Conservation (phyloP, 108 stramenopile genomes). For the Mediolabrus comicus region DNA sequence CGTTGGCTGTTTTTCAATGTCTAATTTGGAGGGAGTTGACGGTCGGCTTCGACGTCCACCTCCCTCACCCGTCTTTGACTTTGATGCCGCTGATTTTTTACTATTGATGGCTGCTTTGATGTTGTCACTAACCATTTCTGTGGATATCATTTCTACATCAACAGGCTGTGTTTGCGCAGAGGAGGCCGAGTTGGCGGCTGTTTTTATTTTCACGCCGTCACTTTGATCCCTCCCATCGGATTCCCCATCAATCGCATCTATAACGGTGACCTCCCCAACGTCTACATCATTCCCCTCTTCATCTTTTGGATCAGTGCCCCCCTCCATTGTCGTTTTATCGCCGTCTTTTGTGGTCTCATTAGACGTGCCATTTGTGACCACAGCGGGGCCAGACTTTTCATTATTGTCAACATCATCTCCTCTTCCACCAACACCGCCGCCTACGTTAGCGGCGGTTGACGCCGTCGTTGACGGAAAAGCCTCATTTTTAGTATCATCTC, state of each 20-base stretch:
- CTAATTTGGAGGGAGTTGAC: conserved; percentile 2
- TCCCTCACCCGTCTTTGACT: neutral
- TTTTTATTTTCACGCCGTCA: conserved; percentile 1
- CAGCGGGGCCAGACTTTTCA: neutral
- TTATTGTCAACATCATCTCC: neutral
- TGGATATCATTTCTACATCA: neutral
- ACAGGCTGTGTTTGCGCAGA: neutral
- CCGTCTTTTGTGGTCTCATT: neutral
- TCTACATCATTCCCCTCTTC: neutral
- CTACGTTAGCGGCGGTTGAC: neutral
- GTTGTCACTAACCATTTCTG: neutral
- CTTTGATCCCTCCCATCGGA: neutral
- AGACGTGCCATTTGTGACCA: neutral
- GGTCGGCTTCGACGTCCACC: neutral
- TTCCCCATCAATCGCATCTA: neutral
- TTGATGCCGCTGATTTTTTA: neutral
- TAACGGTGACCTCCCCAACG: neutral
- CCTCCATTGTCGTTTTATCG: neutral
- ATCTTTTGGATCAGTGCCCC: neutral
- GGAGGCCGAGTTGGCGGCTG: too few relatives aligned
- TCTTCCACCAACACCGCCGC: neutral
- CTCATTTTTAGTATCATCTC: neutral
- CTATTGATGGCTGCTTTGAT: neutral
- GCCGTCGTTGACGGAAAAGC: neutral
- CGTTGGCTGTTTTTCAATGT: neutral